Evolutionary conservation across 148 eudicot species (phyloP), one percentile per base, ranked within the genome.

Genomic region (Heliosperma pusillum): DNA sequence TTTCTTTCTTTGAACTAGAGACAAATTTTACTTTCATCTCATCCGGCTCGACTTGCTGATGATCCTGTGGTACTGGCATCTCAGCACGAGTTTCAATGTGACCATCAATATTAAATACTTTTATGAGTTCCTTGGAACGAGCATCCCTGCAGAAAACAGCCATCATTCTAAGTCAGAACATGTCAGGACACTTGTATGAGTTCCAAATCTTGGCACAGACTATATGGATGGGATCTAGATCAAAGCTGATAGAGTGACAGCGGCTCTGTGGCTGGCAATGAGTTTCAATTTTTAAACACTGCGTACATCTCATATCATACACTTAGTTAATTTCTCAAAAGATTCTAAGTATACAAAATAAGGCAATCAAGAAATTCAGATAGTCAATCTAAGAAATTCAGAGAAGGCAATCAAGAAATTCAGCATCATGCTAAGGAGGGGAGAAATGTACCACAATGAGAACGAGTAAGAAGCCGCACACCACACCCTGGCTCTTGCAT

Each of bases 61-160:
- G 97, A 66, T 96, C 99, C 84, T 89, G 91, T 66, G 79, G 87
- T 19, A 88, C 68, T 69, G 91, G 82, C 89, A 84, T 82, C 76
- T 96, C 97, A 47, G 80, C 89, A 19, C 97, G 89, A 56, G 90
- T 96, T 84, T 96, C 99, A 68, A 84, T 83, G 44, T 92, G 94
- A 52, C 99, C 99, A 4, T 96, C 99, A 26, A 87, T 74, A 68
- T 87, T 96, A 58, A 85, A 92, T 24, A 96, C 99, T 83, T 89
- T 96, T n/a, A 92, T 13, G 71, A 96, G 97, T 66, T 96, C 99
- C 80, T 89, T 92, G 1, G 97, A 89, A 36, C 99, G 97, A 78
- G 99, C 97, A 87, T 96, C 99, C 99, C 99, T 95, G 82, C 69
- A 81, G 9, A 7, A 27, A 66, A 65, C 42, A 68, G 59, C 10